Evolutionary conservation across 1,139 yeast genomes (phyloP).

Genomic region (Taphrina sp.): DNA sequence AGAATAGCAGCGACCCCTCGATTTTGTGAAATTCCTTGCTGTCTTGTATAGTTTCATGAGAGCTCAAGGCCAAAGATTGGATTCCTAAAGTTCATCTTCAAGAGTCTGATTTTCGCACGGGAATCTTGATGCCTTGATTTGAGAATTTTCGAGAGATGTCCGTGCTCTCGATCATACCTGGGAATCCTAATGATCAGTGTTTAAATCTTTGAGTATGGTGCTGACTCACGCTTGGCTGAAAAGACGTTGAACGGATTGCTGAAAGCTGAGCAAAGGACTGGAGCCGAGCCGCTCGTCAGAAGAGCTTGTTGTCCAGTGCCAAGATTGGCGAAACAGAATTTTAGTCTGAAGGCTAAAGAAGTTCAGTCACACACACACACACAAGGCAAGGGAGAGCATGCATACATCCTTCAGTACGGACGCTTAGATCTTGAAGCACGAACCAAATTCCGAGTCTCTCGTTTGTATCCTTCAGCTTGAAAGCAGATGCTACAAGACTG

Average conservation of each 20-base stretch:
- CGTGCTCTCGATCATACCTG: conserved; percentile 50
- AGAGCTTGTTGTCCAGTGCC: conserved; percentile 36
- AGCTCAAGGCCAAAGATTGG: neutral
- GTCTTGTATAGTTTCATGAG: too few species aligned
- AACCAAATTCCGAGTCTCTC: conserved; percentile 49
- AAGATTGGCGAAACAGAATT: conserved; percentile 45
- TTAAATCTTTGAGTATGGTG: neutral
- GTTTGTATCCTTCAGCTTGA: conserved; percentile 46
- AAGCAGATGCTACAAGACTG: conserved; percentile 47
- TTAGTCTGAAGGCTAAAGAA: conserved; percentile 44
- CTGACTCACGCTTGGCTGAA: conserved; percentile 44
- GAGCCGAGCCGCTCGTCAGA: conserved; percentile 40
- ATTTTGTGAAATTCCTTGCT: too few species aligned
- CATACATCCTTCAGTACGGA: conserved; percentile 48
- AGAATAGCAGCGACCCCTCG: too few species aligned
- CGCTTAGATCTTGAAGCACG: conserved; percentile 48
- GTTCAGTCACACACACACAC: neutral
- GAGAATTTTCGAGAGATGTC: conserved; percentile 49
- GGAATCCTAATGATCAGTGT: conserved; percentile 42
- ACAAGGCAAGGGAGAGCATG: too few species aligned
- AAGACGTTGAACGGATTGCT: conserved; percentile 47
- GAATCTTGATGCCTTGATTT: conserved; percentile 50
- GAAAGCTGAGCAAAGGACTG: conserved; percentile 44
- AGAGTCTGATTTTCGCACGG: conserved; percentile 43
- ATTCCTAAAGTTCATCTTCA: neutral